A percentile compares a stretch with the other conserved stretches of the same genome.
Evolutionary conservation across 1,284 basidiomycete species (phyloP).

Genomic region (Neonothopanus nambi): DNA sequence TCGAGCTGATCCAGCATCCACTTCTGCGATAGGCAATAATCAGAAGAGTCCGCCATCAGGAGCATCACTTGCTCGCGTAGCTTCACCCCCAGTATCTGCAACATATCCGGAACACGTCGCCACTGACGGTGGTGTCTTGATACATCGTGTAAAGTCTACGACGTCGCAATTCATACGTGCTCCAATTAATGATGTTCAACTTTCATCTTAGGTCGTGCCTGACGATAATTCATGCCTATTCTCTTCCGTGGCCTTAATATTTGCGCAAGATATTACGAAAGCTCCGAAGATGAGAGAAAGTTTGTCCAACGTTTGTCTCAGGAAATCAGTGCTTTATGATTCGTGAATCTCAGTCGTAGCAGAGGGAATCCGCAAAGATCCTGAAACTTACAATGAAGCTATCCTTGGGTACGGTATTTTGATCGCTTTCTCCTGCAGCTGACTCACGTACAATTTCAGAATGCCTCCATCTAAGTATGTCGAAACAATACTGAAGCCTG

Average conservation of each 20-base stretch:
- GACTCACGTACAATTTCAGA: constrained; percentile 30
- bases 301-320: constrained; percentile 32
- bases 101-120: constrained; percentile 56
- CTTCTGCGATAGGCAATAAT: constrained; percentile 5
- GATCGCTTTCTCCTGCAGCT: not conserved
- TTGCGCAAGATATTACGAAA: constrained; percentile 76
- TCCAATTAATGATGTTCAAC: not conserved
- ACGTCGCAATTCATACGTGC: not conserved
- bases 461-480: constrained; percentile 78
- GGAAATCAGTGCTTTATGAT: constrained; percentile 7
- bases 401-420: constrained; percentile 70
- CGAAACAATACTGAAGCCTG: constrained; percentile 72
- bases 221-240: constrained; percentile 96
- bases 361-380: constrained; percentile 72
- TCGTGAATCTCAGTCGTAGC: constrained; percentile 63
- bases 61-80: constrained; percentile 8
- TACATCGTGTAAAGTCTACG: constrained; percentile 59
- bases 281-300: constrained; percentile 67
- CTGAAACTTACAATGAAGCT: constrained; percentile 76
- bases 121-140: constrained; percentile 61
- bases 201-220: constrained; percentile 67
- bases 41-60: constrained; percentile 9
- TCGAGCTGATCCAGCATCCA: constrained; percentile 16
- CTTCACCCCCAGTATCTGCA: constrained; percentile 17
- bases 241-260: constrained; percentile 80